phyloP scores from a whole-genome alignment of 768 basidiomycete genomes.

The Boletus speciosus region DNA sequence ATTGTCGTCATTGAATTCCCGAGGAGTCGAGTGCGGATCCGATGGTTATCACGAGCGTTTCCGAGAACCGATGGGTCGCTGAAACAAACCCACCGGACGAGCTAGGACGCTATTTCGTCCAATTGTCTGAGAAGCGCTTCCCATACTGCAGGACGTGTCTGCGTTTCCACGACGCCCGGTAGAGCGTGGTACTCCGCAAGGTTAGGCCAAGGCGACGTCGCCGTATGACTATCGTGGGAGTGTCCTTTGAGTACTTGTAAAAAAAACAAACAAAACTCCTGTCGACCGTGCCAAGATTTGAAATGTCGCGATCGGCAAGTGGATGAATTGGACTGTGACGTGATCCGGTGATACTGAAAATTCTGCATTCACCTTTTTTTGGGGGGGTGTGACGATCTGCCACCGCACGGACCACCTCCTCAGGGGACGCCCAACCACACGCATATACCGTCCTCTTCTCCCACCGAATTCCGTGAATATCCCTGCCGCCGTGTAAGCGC shows the following conservation, averaged over 20 bases:
- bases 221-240: too few relatives aligned
- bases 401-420: conserved; percentile 29
- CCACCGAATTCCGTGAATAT: neutral
- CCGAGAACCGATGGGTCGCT: neutral
- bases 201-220: too few relatives aligned
- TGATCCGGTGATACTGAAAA: conserved; percentile 27
- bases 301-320: conserved; percentile 31
- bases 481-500: neutral
- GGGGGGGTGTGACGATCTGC: conserved; percentile 22
- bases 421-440: neutral
- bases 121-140: neutral
- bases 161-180: too few relatives aligned
- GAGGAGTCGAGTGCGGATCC: neutral
- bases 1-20: neutral
- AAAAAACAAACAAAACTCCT: neutral
- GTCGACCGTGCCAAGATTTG: conserved; percentile 7
- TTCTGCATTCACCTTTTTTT: conserved; percentile 8
- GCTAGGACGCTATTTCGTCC: conserved; percentile 7
- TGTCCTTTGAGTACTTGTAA: too few relatives aligned
- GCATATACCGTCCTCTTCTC: neutral
- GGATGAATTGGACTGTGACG: conserved; percentile 30
- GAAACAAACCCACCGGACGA: neutral
- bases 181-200: too few relatives aligned
- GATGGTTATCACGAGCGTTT: neutral
- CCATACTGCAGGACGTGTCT: too few relatives aligned